Evolutionary conservation across 2,329 filamentous ascomycete genomes (phyloP), one percentile per base, ranked within the genome.

Genomic region (Pseudogymnoascus sp.): DNA sequence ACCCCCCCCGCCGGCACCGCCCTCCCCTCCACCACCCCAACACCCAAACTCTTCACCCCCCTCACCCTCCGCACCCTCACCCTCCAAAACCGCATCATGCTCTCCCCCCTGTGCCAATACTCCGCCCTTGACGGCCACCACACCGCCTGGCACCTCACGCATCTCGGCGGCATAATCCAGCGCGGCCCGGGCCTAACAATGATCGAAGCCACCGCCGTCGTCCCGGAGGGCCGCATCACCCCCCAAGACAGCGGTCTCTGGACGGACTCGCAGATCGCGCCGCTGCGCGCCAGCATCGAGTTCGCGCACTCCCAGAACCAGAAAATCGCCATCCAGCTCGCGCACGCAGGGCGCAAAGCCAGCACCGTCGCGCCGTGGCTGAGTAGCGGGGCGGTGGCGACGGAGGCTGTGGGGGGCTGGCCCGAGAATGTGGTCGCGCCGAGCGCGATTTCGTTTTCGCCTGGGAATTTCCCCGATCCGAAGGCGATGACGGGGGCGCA

Each of bases 211-310:
- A 92, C 90, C 0, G 80, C 86, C 33, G 89, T 96, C 0, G 79
- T 84, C 9, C 77, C 90, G 5, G 86, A 93, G 68, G 92, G 92
- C 28, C 84, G 93, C 63, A 96, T 96, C 78, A 89, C 89, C 0
- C 91, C 91, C 1, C 81, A 93, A 73, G 90, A 93, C 73, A 77
- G 79, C 11, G 91, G 93, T 0, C 77, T 97, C 7, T 97, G 92
- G 93, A 81, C 88, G 66, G 93, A 96, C 74, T 85, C 82, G 35
- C 93, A 97, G 74, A 87, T 93, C 65, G 87, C 82, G 67, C 86
- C 87, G 0, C 77, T 96, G 64, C 83, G 82, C 72, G 82, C 83
- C 65, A 82, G 93, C 53, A 84, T 87, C 36, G 89, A 96, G 66
- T 96, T 92, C 67, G 84, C 88, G 2, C 91, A 96, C 78, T 85